Percentiles rank a stretch among this genome's conserved stretches.
Evolutionary conservation across 441 rosid species (phyloP).

Genomic region (Populus hybrid): DNA sequence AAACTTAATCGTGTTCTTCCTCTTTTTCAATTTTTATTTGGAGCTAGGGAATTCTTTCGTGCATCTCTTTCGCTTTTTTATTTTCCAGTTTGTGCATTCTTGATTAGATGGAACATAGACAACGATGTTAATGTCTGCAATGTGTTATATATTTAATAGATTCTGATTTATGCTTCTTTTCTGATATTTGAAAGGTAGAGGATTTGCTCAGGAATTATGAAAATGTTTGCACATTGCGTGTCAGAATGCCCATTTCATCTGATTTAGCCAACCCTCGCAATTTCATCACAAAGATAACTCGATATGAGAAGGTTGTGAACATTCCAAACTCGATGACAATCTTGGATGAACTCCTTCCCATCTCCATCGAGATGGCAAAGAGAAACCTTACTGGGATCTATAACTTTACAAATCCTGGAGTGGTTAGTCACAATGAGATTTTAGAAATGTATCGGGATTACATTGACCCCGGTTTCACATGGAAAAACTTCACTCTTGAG

Average conservation of each 20-base stretch:
- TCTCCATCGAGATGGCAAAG: constrained; percentile 92
- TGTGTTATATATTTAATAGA: background rate
- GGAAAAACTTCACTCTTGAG: constrained; percentile 83
- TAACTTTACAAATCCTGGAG: constrained; percentile 90
- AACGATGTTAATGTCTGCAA: background rate
- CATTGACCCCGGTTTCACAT: constrained; percentile 60
- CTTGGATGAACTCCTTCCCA: constrained; percentile 79
- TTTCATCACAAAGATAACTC: constrained; percentile 81
- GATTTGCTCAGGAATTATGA: constrained; percentile 80
- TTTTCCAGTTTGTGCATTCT: background rate
- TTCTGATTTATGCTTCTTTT: constrained; percentile 3
- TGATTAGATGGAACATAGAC: background rate
- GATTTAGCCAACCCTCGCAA: constrained; percentile 80
- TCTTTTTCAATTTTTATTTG: background rate
- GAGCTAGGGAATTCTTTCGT: background rate
- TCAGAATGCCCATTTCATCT: constrained; percentile 87
- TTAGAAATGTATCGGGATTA: constrained; percentile 72
- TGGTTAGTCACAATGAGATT: constrained; percentile 88
- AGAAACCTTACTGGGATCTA: constrained; percentile 89
- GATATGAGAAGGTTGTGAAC: constrained; percentile 82
- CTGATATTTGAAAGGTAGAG: constrained; percentile 50
- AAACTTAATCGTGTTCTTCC: background rate
- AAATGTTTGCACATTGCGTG: constrained; percentile 81
- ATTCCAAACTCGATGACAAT: constrained; percentile 96
- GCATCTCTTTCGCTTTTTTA: background rate